These are phyloP conservation scores for Cryphonectria naterciae DNA, from an alignment of 2,329 filamentous ascomycete genomes.

Conservation along the genomic window DNA sequence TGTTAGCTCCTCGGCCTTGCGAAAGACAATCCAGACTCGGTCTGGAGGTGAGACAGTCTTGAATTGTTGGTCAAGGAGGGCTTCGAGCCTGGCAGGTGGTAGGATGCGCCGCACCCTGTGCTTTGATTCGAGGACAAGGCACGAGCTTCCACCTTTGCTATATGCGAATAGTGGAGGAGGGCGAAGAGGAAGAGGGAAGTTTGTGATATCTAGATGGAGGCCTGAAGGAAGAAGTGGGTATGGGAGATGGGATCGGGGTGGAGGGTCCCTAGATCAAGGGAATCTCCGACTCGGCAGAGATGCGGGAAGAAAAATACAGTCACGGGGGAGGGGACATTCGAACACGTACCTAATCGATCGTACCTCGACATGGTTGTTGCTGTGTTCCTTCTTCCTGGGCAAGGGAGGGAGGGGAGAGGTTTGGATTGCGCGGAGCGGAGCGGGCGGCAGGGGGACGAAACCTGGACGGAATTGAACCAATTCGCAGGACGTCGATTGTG, in stretches of 20 bases:
- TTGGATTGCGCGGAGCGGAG: slow-evolving; percentile 22
- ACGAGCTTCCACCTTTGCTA: slow-evolving; percentile 25
- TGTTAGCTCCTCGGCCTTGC: slow-evolving; percentile 27
- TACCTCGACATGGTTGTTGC: slow-evolving; percentile 63
- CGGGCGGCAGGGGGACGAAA: slow-evolving; percentile 16
- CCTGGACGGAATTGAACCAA: slow-evolving; percentile 8
- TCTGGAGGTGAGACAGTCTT: slow-evolving; percentile 17
- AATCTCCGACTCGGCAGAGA: slow-evolving; percentile 12
- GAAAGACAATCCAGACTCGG: slow-evolving; percentile 32
- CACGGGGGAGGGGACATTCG: slow-evolving; percentile 24
- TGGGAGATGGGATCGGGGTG: slow-evolving; percentile 14
- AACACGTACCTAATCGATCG: slow-evolving; percentile 70
- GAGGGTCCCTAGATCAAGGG: slow-evolving; percentile 25
- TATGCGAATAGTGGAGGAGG: slow-evolving; percentile 22
- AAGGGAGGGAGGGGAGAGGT: slow-evolving; percentile 30
- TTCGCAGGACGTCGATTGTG: not conserved
- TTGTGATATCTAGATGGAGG: slow-evolving; percentile 15
- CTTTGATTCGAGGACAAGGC: slow-evolving; percentile 26
- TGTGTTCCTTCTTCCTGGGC: slow-evolving; percentile 20
- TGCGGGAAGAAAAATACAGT: slow-evolving; percentile 20
- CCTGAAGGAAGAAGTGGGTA: slow-evolving; percentile 22
- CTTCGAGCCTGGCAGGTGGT: slow-evolving; percentile 13
- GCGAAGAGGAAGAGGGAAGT: not conserved
- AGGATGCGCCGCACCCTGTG: slow-evolving; percentile 30
- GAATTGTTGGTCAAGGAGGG: slow-evolving; percentile 6